phyloP scores from a whole-genome alignment of 352 stramenopile species.

The Pythium plurisporium region DNA sequence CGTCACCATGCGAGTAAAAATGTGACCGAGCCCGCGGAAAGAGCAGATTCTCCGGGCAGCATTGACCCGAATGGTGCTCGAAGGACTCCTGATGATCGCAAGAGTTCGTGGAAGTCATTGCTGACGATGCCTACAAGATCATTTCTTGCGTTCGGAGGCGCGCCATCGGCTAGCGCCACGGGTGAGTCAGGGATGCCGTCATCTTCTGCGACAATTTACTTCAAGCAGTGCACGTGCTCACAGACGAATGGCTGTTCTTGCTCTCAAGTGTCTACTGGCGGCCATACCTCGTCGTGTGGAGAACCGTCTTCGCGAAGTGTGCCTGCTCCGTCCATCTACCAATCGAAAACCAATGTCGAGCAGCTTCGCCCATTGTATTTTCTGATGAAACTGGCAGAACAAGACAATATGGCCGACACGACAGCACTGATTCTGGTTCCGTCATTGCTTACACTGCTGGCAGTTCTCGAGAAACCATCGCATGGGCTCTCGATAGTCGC shows the following conservation, averaged over 20 bases:
- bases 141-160: constrained; percentile 10
- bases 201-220: constrained; percentile 20
- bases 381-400: constrained; percentile 84
- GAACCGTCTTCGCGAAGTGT: neutral
- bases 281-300: neutral
- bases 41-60: too few species aligned
- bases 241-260: neutral
- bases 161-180: neutral
- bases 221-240: constrained; percentile 10
- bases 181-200: neutral
- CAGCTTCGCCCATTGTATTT: constrained; percentile 75
- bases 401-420: constrained; percentile 88
- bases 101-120: neutral
- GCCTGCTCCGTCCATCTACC: neutral
- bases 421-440: constrained; percentile 82
- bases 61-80: too few species aligned
- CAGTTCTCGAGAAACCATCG: constrained; percentile 69
- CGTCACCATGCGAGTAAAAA: too few species aligned
- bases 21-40: too few species aligned
- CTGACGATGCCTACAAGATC: constrained; percentile 8
- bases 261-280: neutral
- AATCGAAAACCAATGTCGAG: constrained; percentile 17
- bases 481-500: constrained; percentile 55
- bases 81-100: neutral
- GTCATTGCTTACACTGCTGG: constrained; percentile 68